These are phyloP conservation scores for Centrapalus pauciflorus DNA, from an alignment of 129 eudicot species.

Conservation along the genomic window DNA sequence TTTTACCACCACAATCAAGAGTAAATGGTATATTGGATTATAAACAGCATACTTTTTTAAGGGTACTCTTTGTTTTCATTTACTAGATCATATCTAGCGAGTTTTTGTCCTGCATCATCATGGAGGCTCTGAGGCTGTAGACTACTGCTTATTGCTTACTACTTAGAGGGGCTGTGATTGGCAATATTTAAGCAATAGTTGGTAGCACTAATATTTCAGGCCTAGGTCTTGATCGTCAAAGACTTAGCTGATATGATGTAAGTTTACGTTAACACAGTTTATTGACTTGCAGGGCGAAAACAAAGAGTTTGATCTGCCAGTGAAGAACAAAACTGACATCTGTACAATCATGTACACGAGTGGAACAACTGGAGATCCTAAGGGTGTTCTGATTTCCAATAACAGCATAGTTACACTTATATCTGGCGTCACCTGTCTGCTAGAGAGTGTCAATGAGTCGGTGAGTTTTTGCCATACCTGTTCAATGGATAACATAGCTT, in stretches of 20 bases:
- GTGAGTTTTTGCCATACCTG: slow-evolving; percentile 39
- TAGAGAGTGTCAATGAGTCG: slow-evolving; percentile 60
- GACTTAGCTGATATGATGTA: too few relatives aligned
- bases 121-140: too few relatives aligned
- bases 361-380: slow-evolving; percentile 99
- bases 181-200: too few relatives aligned
- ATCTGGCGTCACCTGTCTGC: slow-evolving; percentile 63
- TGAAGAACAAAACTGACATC: slow-evolving; percentile 66
- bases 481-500: background rate
- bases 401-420: slow-evolving; percentile 68
- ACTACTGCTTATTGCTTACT: too few relatives aligned
- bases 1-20: background rate
- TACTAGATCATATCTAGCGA: too few relatives aligned
- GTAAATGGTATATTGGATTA: too few relatives aligned
- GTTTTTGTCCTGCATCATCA: too few relatives aligned
- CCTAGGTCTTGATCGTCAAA: too few relatives aligned
- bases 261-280: background rate
- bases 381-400: slow-evolving; percentile 88
- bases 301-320: slow-evolving; percentile 61
- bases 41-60: too few relatives aligned
- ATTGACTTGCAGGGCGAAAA: slow-evolving; percentile 53
- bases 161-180: too few relatives aligned
- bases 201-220: too few relatives aligned
- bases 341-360: slow-evolving; percentile 99
- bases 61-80: too few relatives aligned